Conservation (phyloP, 352 stramenopile genomes). For the Phytophthora idaei region DNA sequence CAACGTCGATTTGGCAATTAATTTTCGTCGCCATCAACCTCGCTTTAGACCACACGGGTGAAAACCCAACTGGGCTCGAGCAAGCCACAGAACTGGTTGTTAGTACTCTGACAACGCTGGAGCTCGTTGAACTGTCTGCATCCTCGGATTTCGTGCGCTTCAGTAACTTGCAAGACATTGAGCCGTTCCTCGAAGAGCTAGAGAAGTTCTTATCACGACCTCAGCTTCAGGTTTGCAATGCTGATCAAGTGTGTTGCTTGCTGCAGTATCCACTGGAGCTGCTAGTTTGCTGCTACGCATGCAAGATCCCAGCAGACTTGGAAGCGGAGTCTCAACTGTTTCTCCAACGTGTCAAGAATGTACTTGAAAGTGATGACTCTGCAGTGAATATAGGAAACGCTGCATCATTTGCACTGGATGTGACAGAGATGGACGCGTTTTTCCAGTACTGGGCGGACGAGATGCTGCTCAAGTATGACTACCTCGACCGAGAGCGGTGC, state of each 20-base stretch:
- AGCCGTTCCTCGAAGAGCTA: constrained; percentile 28
- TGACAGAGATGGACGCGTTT: constrained; percentile 33
- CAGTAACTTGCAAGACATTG: constrained; percentile 11
- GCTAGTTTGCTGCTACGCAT: constrained; percentile 43
- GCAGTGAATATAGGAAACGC: background rate
- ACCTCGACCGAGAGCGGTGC: constrained; percentile 40
- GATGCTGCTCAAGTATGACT: constrained; percentile 60
- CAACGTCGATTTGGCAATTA: constrained; percentile 38
- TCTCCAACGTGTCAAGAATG: constrained; percentile 22
- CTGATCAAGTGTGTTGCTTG: constrained; percentile 34
- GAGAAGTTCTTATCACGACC: constrained; percentile 25
- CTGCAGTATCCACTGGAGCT: constrained; percentile 55
- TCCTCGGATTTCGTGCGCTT: constrained; percentile 26
- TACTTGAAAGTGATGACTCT: constrained; percentile 15
- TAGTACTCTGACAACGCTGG: constrained; percentile 43
- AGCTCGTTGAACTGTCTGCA: constrained; percentile 44
- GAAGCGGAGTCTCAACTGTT: constrained; percentile 29
- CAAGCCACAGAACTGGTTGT: constrained; percentile 44
- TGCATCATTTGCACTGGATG: constrained; percentile 3
- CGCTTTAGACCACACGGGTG: constrained; percentile 17
- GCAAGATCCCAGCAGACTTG: constrained; percentile 23
- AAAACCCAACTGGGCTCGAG: constrained; percentile 11
- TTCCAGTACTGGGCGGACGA: constrained; percentile 42
- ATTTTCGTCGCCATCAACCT: constrained; percentile 36
- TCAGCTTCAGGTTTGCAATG: constrained; percentile 25